These are phyloP conservation scores for Leishmania major DNA, from an alignment of 208 protist species.

Conservation along the genomic window DNA sequence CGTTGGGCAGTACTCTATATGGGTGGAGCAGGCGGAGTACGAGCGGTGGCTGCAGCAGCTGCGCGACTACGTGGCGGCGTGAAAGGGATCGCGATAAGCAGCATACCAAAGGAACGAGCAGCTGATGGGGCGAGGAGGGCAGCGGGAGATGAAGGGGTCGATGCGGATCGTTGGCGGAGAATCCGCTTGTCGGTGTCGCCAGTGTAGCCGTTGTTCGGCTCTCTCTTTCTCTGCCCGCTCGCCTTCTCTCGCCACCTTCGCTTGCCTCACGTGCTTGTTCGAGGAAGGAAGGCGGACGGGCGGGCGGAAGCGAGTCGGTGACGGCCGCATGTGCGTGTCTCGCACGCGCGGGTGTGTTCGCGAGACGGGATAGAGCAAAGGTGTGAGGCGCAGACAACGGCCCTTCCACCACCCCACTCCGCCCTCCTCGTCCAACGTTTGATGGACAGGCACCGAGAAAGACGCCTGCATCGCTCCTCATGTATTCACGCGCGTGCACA, in stretches of 20 bases:
- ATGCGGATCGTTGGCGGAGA: not conserved
- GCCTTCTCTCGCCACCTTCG: not conserved
- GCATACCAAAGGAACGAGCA: not conserved
- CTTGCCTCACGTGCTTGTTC: not conserved
- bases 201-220: not conserved
- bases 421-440: not conserved
- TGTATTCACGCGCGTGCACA: constrained; percentile 10
- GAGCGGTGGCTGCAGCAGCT: constrained; percentile 86
- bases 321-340: too few species aligned
- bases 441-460: too few species aligned
- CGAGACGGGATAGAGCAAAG: too few species aligned
- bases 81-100: not conserved
- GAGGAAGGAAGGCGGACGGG: not conserved
- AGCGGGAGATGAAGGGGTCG: not conserved
- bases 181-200: not conserved
- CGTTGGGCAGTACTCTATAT: constrained; percentile 77
- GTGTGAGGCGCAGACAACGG: too few species aligned
- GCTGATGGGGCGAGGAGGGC: not conserved
- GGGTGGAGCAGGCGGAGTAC: constrained; percentile 88
- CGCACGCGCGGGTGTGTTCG: too few species aligned
- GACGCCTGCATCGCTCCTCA: not conserved
- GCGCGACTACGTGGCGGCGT: constrained; percentile 81
- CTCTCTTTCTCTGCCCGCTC: not conserved
- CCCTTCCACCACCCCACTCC: too few species aligned
- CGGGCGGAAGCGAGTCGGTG: not conserved